Conservation (phyloP, 2,329 filamentous ascomycete genomes). For the Talaromyces verruculosus region DNA sequence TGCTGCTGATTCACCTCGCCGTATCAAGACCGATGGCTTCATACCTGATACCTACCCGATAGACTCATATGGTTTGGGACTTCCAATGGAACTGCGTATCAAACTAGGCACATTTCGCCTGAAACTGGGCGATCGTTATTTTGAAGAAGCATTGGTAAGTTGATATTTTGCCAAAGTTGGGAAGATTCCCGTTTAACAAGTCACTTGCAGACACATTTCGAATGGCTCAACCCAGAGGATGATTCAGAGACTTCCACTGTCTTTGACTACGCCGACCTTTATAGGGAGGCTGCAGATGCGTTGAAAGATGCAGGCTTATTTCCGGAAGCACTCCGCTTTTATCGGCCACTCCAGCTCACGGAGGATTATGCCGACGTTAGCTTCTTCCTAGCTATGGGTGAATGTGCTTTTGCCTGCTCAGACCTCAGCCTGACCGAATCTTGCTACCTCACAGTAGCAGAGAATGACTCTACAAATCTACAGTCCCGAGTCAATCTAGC, state of each 20-base stretch:
- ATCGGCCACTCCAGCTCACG: conserved; percentile 52
- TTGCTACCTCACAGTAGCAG: conserved; percentile 71
- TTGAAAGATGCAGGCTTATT: conserved; percentile 54
- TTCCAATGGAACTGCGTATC: conserved; percentile 79
- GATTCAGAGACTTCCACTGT: conserved; percentile 52
- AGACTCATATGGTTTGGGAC: conserved; percentile 66
- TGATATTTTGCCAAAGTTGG: not conserved
- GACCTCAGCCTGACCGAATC: conserved; percentile 70
- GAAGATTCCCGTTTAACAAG: conserved; percentile 5
- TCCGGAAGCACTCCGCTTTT: conserved; percentile 60
- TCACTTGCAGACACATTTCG: conserved; percentile 59
- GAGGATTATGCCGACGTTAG: conserved; percentile 49
- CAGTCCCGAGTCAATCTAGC: conserved; percentile 77
- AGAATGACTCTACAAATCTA: conserved; percentile 69
- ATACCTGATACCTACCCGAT: conserved; percentile 53
- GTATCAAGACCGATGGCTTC: conserved; percentile 63
- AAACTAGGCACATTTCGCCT: conserved; percentile 84
- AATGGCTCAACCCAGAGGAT: conserved; percentile 67
- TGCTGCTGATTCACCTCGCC: conserved; percentile 64
- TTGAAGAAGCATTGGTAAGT: conserved; percentile 70
- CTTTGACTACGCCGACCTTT: conserved; percentile 72
- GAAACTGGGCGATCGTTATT: conserved; percentile 60
- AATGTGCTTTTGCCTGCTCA: conserved; percentile 66
- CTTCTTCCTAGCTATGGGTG: conserved; percentile 52
- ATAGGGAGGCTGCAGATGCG: conserved; percentile 67